These are phyloP conservation scores for Volutella citrinella DNA, from an alignment of 2,329 filamentous ascomycete species.

Conservation along the genomic window DNA sequence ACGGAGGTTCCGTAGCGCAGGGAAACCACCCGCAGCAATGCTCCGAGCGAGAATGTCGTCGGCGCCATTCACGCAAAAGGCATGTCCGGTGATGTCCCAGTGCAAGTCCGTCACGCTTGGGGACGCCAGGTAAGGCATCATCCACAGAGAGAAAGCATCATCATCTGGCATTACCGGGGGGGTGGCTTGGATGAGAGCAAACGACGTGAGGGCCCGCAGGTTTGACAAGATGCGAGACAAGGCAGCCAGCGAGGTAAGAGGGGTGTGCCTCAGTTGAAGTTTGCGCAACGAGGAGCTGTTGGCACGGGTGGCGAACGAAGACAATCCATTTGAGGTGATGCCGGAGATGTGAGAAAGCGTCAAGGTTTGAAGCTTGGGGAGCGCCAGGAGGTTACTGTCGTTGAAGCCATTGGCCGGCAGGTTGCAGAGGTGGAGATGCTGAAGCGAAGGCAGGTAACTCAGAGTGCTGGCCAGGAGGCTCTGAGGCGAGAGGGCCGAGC, in stretches of 20 bases:
- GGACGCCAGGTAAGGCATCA: conserved; percentile 63
- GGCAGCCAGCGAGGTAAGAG: conserved; percentile 53
- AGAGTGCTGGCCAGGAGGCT: conserved; percentile 50
- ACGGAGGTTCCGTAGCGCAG: conserved; percentile 56
- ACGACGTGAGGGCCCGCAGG: conserved; percentile 44
- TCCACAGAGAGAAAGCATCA: conserved; percentile 53
- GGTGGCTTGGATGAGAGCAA: conserved; percentile 53
- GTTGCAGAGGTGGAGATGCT: conserved; percentile 57
- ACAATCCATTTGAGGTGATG: conserved; percentile 54
- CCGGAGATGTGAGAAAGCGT: conserved; percentile 55
- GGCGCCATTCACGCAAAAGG: conserved; percentile 43
- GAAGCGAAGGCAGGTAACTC: conserved; percentile 49
- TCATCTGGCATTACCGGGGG: conserved; percentile 54
- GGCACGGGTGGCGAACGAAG: conserved; percentile 51
- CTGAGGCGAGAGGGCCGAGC: conserved; percentile 51
- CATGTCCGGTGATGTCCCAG: conserved; percentile 60
- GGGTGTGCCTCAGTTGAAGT: conserved; percentile 54
- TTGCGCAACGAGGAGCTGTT: conserved; percentile 43
- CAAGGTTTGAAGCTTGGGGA: conserved; percentile 54
- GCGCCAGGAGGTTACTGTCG: conserved; percentile 50
- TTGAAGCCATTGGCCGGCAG: conserved; percentile 56
- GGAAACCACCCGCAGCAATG: conserved; percentile 62
- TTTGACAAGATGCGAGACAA: conserved; percentile 59
- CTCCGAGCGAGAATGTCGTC: conserved; percentile 63
- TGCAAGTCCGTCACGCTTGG: conserved; percentile 52